Evolutionary conservation across 768 basidiomycete genomes (phyloP), one percentile per base, ranked within the genome.

Genomic region (Podaxis carcinomalis): DNA sequence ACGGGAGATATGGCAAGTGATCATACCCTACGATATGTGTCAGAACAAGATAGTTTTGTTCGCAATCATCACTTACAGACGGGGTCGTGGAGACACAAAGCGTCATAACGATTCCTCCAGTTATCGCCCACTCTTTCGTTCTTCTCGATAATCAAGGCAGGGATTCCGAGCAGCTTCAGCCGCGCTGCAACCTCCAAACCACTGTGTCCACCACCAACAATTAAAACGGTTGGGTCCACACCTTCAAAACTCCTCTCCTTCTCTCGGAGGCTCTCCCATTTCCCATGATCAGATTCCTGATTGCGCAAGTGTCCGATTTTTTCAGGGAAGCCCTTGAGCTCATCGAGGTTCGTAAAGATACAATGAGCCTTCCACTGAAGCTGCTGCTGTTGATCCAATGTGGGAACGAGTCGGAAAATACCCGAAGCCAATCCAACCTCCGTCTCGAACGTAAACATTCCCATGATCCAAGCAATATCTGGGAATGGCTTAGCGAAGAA

Each of bases 181-280:
- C 87, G 76, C 2, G 87, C 85, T 1, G 87, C 87, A 7, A 85
- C 66, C 44, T 78, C 81, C 10, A 92, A 72, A 0, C 88, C 89
- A 59, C 77, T 80, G 61, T 88, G 88, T 0, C 86, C 87, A 0
- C 75, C 86, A 5, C 86, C 84, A n/a, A 87, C 70, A 55, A 87
- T 72, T 25, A 87, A 65, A 2, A 85, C 85, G 0, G 75, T 75
- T 0, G 87, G 86, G 51, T 83, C 78, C 0, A 61, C 63, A 28
- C 77, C 74, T 36, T 69, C 71, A 64, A 84, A 84, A 27, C 84
- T 75, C 32, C 64, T 59, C 62, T 80, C 77, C 39, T 65, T 68
- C 7, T 67, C 71, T 11, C 82, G 74, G 53, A 71, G 68, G 40
- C 74, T 74, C 50, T 73, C 70, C 84, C 84, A 87, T 61, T 74